A percentile compares a stretch with the other conserved stretches of the same genome.
Conservation (phyloP, 2,329 filamentous ascomycete genomes). For the Claviceps maximensis region DNA sequence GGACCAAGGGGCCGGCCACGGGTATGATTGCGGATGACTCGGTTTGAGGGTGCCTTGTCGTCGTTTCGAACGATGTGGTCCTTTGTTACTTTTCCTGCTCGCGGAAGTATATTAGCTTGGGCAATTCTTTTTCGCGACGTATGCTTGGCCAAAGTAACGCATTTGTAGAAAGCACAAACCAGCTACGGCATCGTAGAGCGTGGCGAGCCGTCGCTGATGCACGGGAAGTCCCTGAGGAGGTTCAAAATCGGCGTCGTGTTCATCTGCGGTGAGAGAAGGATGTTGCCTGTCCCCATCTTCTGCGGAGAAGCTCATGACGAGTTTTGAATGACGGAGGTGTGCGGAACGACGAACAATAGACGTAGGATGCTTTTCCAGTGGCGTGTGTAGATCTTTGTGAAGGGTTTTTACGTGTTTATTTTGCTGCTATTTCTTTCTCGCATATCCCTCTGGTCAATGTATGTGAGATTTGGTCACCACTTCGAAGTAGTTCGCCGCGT, state of each 20-base stretch:
- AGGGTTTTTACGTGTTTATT: not conserved
- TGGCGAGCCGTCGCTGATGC: constrained; percentile 28
- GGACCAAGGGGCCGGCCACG: constrained; percentile 36
- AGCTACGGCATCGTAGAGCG: constrained; percentile 61
- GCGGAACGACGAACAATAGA: not conserved
- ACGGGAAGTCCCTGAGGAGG: not conserved
- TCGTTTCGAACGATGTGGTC: constrained; percentile 12
- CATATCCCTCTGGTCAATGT: not conserved
- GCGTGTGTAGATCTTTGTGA: not conserved
- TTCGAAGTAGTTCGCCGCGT: not conserved
- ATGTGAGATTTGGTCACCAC: not conserved
- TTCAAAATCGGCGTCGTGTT: constrained; percentile 4
- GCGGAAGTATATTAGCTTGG: not conserved
- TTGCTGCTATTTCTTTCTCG: not conserved
- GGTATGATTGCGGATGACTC: constrained; percentile 14
- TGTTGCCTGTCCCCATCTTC: constrained; percentile 1
- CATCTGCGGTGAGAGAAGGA: constrained; percentile 3
- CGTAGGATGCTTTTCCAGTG: not conserved
- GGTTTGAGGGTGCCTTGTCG: not conserved
- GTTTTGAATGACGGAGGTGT: not conserved
- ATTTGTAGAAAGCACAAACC: constrained; percentile 26
- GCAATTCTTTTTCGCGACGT: too few species aligned
- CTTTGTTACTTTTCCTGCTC: constrained; percentile 19
- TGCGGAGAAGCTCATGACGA: not conserved
- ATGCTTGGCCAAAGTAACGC: constrained; percentile 12